A percentile compares a stretch with the other conserved stretches of the same genome.
Evolutionary conservation across 306 rosid genomes (phyloP).

Genomic region (Quercus alba): DNA sequence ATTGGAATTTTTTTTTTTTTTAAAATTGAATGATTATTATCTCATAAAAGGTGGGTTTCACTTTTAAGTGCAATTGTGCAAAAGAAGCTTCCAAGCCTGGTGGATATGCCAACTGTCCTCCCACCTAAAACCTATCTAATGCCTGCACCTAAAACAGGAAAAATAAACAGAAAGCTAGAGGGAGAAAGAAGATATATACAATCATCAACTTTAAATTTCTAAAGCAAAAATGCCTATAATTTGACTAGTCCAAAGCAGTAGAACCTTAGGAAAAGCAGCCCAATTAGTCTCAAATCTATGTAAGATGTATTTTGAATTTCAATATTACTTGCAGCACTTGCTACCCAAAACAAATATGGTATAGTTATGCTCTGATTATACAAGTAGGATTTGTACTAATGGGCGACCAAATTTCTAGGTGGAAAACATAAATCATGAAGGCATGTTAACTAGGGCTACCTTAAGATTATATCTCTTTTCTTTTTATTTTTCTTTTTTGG

Average conservation of each 20-base stretch:
- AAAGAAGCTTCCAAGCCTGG: slow-evolving; percentile 2
- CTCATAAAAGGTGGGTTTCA: too few relatives aligned
- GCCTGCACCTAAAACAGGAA: not conserved
- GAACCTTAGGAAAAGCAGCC: not conserved
- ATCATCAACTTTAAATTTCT: slow-evolving; percentile 27
- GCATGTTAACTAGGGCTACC: too few relatives aligned
- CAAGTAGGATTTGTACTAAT: not conserved
- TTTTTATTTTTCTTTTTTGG: too few relatives aligned
- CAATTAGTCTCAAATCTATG: not conserved
- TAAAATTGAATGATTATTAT: too few relatives aligned
- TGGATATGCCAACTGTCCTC: not conserved
- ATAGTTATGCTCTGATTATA: not conserved
- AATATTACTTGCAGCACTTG: too few relatives aligned
- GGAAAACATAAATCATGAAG: too few relatives aligned
- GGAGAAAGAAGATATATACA: slow-evolving; percentile 12
- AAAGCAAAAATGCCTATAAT: slow-evolving; percentile 49
- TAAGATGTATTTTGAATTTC: not conserved
- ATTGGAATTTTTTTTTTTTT: too few relatives aligned
- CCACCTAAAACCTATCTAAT: not conserved
- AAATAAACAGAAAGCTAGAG: not conserved
- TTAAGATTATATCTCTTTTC: too few relatives aligned
- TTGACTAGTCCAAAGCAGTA: slow-evolving; percentile 27
- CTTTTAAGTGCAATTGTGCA: too few relatives aligned
- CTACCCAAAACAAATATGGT: too few relatives aligned
- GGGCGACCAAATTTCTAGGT: too few relatives aligned